Conservation (phyloP, 1,284 basidiomycete genomes). For the Mycena citricolor region DNA sequence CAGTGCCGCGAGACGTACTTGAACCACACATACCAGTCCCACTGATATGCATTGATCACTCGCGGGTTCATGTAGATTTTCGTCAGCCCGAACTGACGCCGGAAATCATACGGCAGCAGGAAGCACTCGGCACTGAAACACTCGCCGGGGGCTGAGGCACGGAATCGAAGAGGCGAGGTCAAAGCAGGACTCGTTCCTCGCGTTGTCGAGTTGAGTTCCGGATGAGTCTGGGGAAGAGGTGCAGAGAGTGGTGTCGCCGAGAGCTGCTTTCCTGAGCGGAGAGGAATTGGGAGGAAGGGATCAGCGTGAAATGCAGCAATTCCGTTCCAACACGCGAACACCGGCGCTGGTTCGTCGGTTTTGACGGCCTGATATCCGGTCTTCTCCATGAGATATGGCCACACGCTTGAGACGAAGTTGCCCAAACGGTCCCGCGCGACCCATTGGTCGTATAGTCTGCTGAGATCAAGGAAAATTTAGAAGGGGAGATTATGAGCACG, state of each 20-base stretch:
- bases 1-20: conserved; percentile 46
- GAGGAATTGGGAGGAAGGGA: conserved; percentile 40
- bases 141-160: conserved; percentile 38
- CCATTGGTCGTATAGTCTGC: conserved; percentile 48
- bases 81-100: conserved; percentile 42
- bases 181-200: conserved; percentile 32
- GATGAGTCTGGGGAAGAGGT: conserved; percentile 25
- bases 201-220: conserved; percentile 29
- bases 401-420: conserved; percentile 42
- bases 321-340: conserved; percentile 63
- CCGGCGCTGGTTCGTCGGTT: conserved; percentile 44
- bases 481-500: conserved; percentile 2
- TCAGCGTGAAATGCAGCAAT: conserved; percentile 49
- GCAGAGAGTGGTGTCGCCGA: conserved; percentile 30
- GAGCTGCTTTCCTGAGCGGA: conserved; percentile 33
- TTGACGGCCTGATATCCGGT: conserved; percentile 35
- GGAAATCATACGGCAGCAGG: conserved; percentile 53
- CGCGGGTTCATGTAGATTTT: conserved; percentile 48
- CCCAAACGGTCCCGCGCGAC: conserved; percentile 44
- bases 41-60: conserved; percentile 40
- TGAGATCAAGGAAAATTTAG: conserved; percentile 20
- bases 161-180: conserved; percentile 44
- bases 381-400: conserved; percentile 52
- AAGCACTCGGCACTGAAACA: conserved; percentile 58
- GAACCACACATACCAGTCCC: conserved; percentile 44